Conservation (phyloP, 805 yeast species). For the Yamadazyma tumulicola region DNA sequence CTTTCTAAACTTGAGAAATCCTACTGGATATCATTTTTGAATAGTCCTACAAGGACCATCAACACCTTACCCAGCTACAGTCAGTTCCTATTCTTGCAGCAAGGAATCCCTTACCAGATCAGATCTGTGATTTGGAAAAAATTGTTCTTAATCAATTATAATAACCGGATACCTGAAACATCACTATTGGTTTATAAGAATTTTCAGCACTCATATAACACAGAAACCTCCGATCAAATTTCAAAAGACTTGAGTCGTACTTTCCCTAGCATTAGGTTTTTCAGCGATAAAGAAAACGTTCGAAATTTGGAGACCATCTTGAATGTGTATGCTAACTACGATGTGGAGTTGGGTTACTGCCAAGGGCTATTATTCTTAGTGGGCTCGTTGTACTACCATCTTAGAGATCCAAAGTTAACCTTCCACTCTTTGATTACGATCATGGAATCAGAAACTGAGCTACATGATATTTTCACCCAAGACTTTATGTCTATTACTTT, state of each 20-base stretch:
- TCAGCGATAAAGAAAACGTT: conserved; percentile 42
- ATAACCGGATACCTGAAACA: conserved; percentile 30
- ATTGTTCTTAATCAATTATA: conserved; percentile 28
- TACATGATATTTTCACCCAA: conserved; percentile 47
- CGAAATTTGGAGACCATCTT: conserved; percentile 49
- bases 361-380: conserved; percentile 65
- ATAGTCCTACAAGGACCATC: conserved; percentile 42
- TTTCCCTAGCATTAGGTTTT: conserved; percentile 51
- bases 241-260: conserved; percentile 58
- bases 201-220: conserved; percentile 41
- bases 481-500: conserved; percentile 54
- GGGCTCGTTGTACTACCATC: conserved; percentile 49
- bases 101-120: conserved; percentile 44
- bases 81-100: conserved; percentile 38
- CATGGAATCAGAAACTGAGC: conserved; percentile 54
- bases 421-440: conserved; percentile 53
- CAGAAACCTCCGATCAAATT: conserved; percentile 42
- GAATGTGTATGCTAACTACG: conserved; percentile 62
- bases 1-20: conserved; percentile 30
- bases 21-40: conserved; percentile 44
- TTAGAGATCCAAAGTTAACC: conserved; percentile 33
- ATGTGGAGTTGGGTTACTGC: conserved; percentile 64
- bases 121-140: conserved; percentile 45
- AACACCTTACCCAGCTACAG: conserved; percentile 47
- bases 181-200: conserved; percentile 31